Base-by-base conservation (phyloP, 805 yeast species). In the Nakazawaea molendinolei region DNA sequence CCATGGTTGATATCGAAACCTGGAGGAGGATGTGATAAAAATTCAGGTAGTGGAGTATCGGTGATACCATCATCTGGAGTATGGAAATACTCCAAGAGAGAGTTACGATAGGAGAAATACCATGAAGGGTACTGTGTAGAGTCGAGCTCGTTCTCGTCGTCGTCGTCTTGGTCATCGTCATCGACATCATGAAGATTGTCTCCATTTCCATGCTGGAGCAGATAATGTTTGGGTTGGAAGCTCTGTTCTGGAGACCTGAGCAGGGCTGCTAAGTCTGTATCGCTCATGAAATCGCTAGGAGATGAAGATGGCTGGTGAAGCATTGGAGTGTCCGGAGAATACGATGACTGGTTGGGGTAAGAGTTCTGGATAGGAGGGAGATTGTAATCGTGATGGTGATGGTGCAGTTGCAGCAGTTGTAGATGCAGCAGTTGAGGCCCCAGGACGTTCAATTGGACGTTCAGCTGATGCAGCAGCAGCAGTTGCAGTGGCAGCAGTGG, bases 1-100 rank as follows among this genome's bases (percentile, higher is more conserved):
- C 86, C 78, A 36, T 82, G 85, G 61, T 79, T 72, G 42, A 84
- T 70, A 45, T 83, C 75, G 48, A 82, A 79, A 36, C 73, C 80
- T 17, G 69, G 65, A 2, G 83, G 78, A 1, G 86, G 80, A 45
- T 75, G 67, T 25, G 70, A 61, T 12, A 85, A 61, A 49, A 83
- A 77, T 17, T 70, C 74, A 0, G 95, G 95, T 19, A 83, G 65
- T 3, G 56, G 46, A 20, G 50, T 61, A 28, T 62, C 58, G 4
- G 60, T 41, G 25, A 44, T 49, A 23, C 69, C 72, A 36, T 74
- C 79, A 40, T 75, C 80, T 3, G 79, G 68, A 7, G 72, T 61
- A 58, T 74, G 63, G 51, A 73, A 76, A 54, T 63, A 75, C 44
- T 69, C 76, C 35, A 71, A 57, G 31, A 74, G 57, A 40, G 65